These are phyloP conservation scores for Leishmania major DNA, from an alignment of 208 protist species.

Conservation along the genomic window DNA sequence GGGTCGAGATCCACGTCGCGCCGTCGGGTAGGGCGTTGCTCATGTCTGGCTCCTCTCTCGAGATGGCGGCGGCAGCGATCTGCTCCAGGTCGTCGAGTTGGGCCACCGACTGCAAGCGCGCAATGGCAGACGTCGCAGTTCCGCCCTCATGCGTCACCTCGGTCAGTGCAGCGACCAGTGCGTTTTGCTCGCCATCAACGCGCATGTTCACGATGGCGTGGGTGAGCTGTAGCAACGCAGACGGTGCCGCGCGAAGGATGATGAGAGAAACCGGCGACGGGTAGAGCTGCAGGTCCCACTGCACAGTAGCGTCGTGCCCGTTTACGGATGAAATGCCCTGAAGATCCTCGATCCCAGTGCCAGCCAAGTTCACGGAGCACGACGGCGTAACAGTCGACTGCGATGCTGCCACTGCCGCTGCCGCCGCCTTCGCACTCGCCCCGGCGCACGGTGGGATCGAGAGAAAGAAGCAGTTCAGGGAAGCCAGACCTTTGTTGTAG, in stretches of 20 bases:
- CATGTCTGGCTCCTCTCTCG: not conserved
- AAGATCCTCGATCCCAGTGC: conserved; percentile 33
- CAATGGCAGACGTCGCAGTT: conserved; percentile 8
- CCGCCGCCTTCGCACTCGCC: not conserved
- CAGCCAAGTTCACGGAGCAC: conserved; percentile 12
- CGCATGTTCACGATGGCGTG: conserved; percentile 9
- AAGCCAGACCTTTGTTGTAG: conserved; percentile 40
- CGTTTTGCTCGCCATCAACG: conserved; percentile 6
- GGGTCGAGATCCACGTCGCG: conserved; percentile 11
- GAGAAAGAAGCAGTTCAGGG: conserved; percentile 63
- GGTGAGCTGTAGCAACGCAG: conserved; percentile 20
- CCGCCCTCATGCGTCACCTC: not conserved
- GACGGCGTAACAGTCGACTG: not conserved
- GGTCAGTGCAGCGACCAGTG: conserved; percentile 8
- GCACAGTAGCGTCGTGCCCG: conserved; percentile 9
- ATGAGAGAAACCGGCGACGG: conserved; percentile 31
- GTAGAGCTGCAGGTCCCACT: conserved; percentile 35
- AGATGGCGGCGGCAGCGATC: not conserved
- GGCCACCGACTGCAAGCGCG: not conserved
- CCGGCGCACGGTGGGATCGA: conserved; percentile 1
- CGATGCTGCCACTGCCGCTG: not conserved
- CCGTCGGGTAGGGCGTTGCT: not conserved
- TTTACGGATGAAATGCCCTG: conserved; percentile 31
- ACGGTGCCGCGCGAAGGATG: conserved; percentile 21
- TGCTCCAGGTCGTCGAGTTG: conserved; percentile 15